Evolutionary conservation across 768 basidiomycete species (phyloP), one percentile per base, ranked within the genome.

Genomic region (Boletus insuetus): DNA sequence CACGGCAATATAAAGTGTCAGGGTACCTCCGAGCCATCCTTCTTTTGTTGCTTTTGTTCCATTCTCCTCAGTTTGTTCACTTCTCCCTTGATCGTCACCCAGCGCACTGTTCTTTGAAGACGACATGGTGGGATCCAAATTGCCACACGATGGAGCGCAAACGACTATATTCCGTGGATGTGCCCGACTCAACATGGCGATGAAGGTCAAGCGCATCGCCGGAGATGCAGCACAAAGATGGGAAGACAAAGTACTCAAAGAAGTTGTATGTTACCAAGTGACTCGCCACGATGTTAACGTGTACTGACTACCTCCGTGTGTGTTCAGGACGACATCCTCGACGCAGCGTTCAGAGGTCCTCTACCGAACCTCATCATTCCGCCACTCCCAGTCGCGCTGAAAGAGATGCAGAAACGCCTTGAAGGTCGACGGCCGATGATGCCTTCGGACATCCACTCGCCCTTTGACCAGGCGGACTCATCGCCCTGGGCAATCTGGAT

Each of bases 241-340:
- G 61, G 57, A 59, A 22, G 29, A 31, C 0, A 45, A 42, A 0
- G 46, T 7, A 0, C 40, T 63, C 20, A 12, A 24, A 17, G 61
- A 63, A 40, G 54, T 52, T 0, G 58, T 63, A 51, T 12, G 58
- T 46, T 35, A 14, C 13, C 32, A 10, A 34, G 12, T 13, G 32
- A 34, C 12, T 29, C 8, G 29, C 29, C 12, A 14, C 14, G 2
- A 14, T 35, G 34, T 34, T 24, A 29, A 32, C 14, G 5, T 16
- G 3, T 35, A 2, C 20, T 17, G 13, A 16, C 4, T 35, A 3
- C n/a, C 14, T 20, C 14, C 8, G 29, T 10, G 16, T 4, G 0
- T 20, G 1, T 20, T 3, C 31, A 62, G 60, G 20, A n/a, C 1
- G 10, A 8, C 4, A 20, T 62, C 9, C 39, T 54, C 31, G 12